Base-by-base conservation (phyloP, 2,329 filamentous ascomycete species). In the Monilinia laxa region DNA sequence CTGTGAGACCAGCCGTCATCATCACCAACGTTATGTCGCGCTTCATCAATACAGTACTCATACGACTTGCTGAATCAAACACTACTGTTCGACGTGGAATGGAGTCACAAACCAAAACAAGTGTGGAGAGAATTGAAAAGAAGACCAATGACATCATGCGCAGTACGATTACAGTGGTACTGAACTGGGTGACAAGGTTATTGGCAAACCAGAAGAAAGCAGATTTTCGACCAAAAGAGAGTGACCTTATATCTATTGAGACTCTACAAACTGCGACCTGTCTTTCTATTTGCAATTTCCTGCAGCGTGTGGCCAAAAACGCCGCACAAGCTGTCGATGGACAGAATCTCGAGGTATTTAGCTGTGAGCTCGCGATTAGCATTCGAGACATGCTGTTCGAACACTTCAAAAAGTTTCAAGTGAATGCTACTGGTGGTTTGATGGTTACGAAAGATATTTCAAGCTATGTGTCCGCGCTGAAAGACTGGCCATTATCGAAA, bases 401-500 rank as follows among this genome's bases (percentile, higher is more conserved):
- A 69, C 95, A 99, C 79, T 92, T 98, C 80, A 95, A 96, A 75
- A 93, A 92, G 75, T 99, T 96, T 80, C 87, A 90, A 68, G 92
- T 99, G 71, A 97, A 93, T 72, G 92, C 93, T 52, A 93, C 94
- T 0, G 95, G 95, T 69, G 95, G 93, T 2, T 85, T 99, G 57
- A 95, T 97, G 86, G 92, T 98, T 35, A 94, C 90, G 47, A 96
- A 98, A 80, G 95, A 99, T 76, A 93, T 98, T 77, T 92, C 92
- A 47, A 93, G 92, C 76, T 99, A 99, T 78, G 90, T 91, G 11
- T 90, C 93, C 68, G 87, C 96, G 14, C 83, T 99, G 71, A 88
- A 91, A 69, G 88, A 88, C 45, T 98, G 93, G 92, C 86, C 90
- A 38, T 82, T 93, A 52, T 83, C 85, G 64, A 88, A 88, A 73